Base-by-base conservation (phyloP, 352 stramenopile genomes). In the Aphanomyces euteiches region DNA sequence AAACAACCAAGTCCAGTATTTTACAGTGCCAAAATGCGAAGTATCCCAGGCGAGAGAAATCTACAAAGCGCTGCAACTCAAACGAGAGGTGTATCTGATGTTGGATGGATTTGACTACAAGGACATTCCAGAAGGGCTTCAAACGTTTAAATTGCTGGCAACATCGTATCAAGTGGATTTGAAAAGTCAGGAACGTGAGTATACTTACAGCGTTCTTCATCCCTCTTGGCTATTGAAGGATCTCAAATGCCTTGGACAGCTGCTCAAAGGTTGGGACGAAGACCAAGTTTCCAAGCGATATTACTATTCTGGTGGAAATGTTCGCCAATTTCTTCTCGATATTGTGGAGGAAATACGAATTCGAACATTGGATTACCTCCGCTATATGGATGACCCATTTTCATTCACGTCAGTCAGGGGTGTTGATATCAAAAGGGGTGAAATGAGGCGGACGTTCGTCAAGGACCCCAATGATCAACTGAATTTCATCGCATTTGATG, bases 51-150 rank as follows among this genome's bases (percentile, higher is more conserved):
- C 50, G 17, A 72, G 12, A 19, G 47, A 36, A 10, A 73, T 21
- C 43, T 60, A 61, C 34, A 56, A 72, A 40, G 40, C 38, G 13
- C 61, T 72, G 28, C 45, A 43, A 50, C 36, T 43, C 10, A 50
- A 58, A n/a, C 7, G 60, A 66, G 60, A 73, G 13, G 47, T 74
- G 2, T 73, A 61, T 8, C 40, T 73, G 54, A 59, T 77, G 41
- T 58, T 77, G 69, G 73, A 77, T 75, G 67, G 73, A 3, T 77
- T 77, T 53, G 6, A n/a, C 17, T 75, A 73, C 61, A 4, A 60
- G 2, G 37, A 60, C 28, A 60, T 60, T 60, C 37, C 54, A 41
- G 54, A 60, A 43, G 54, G 54, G 54, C 54, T 60, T 43, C 37
- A 2, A 13, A 76, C 57, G 37, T 79, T 77, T 43, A 72, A 59